Evolutionary conservation across 2,329 filamentous ascomycete species (phyloP), one percentile per base, ranked within the genome.

Genomic region (Penicillium sp.): DNA sequence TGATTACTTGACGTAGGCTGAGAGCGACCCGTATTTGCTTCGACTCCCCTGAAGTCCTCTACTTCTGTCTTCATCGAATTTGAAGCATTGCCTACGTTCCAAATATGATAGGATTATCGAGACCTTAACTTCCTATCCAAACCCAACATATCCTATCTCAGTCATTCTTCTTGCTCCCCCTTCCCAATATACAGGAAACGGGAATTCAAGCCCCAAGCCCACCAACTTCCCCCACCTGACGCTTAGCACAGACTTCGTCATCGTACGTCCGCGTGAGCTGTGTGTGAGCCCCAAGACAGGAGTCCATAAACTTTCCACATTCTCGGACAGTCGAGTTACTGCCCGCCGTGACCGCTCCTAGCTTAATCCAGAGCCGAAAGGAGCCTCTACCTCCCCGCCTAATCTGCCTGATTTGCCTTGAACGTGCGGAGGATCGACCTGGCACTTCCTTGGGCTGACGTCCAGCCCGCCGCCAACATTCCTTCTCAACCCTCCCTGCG

Each of bases 381-480:
- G 32, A 36, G 40, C 14, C 39, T 22, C 40, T 42, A 23, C 31
- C 36, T 32, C 24, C 28, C 32, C 34, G 26, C 31, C 22, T 40
- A 27, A 24, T 45, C 16, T 36, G 26, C 42, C 41, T 32, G 41
- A 34, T 23, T 20, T 20, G 18, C 18, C 18, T 20, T 20, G 18
- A 20, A 20, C 31, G 40, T 36, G 16, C 40, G n/a, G 32, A 44
- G 29, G 48, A 47, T 49, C 43, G 41, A 34, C 37, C 28, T 36
- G 26, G 41, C 23, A 29, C 44, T 40, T 42, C 32, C 24, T n/a
- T 24, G 18, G 35, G 39, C 40, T 35, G 40, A 36, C 14, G 11
- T 34, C 86, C 84, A 82, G 77, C 78, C 66, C 62, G 75, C 77
- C 76, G 79, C 78, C 89, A 96, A 82, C 73, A 96, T 96, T 95